Evolutionary conservation across 1,284 basidiomycete species (phyloP).

Genomic region (Cutaneotrichosporon cavernicola): DNA sequence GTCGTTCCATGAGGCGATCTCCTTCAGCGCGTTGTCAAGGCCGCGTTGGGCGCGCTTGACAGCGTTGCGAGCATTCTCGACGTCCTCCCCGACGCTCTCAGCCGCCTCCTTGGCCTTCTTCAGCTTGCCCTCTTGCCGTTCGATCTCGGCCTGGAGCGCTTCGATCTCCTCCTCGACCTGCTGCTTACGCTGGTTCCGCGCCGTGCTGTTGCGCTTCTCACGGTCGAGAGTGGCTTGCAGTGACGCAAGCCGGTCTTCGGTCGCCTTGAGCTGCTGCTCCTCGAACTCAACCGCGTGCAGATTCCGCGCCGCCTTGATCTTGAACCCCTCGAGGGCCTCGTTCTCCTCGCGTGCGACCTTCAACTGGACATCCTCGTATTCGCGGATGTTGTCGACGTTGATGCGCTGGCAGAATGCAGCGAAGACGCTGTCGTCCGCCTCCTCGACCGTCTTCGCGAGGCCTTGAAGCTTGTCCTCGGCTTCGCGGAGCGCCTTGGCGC

Average conservation of each 20-base stretch:
- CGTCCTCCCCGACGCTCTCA: slow-evolving; percentile 57
- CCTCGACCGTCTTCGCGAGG: slow-evolving; percentile 65
- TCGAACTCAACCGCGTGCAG: slow-evolving; percentile 85
- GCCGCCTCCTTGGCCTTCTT: slow-evolving; percentile 53
- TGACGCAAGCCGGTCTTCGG: slow-evolving; percentile 63
- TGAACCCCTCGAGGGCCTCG: slow-evolving; percentile 76
- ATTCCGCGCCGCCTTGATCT: slow-evolving; percentile 82
- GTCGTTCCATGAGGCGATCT: slow-evolving; percentile 86
- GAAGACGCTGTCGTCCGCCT: slow-evolving; percentile 80
- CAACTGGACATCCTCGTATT: slow-evolving; percentile 91
- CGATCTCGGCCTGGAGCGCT: slow-evolving; percentile 63
- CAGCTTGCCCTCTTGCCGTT: slow-evolving; percentile 63
- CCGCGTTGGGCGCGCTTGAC: slow-evolving; percentile 68
- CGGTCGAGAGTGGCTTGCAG: slow-evolving; percentile 61
- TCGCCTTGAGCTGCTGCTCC: slow-evolving; percentile 65
- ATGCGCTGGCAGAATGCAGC: slow-evolving; percentile 76
- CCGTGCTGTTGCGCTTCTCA: slow-evolving; percentile 61
- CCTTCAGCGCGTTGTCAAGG: slow-evolving; percentile 83
- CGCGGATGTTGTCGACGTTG: slow-evolving; percentile 78
- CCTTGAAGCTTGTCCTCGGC: slow-evolving; percentile 62
- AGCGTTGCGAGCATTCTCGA: slow-evolving; percentile 75
- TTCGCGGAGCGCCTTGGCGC: slow-evolving; percentile 56
- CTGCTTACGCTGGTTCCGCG: slow-evolving; percentile 59
- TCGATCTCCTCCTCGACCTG: slow-evolving; percentile 66
- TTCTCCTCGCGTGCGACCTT: slow-evolving; percentile 82